Evolutionary conservation across 768 basidiomycete species (phyloP).

Genomic region (Lentinus tigrinus): DNA sequence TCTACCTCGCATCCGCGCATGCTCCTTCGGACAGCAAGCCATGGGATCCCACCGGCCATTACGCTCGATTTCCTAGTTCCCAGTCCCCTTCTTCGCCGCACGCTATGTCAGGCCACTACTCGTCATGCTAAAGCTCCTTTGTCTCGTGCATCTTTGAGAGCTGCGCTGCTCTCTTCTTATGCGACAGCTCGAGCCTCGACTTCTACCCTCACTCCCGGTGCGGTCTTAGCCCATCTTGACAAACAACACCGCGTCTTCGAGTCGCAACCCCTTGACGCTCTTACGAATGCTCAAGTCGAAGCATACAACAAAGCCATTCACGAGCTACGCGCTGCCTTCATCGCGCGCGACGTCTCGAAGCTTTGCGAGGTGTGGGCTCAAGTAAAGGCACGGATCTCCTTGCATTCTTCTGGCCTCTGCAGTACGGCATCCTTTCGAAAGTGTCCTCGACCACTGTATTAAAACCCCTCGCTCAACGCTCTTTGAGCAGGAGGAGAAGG

Average conservation of each 20-base stretch:
- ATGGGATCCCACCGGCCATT: slow-evolving; percentile 18
- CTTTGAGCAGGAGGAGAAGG: slow-evolving; percentile 27
- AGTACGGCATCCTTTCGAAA: slow-evolving; percentile 40
- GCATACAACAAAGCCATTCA: slow-evolving; percentile 37
- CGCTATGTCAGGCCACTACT: background rate
- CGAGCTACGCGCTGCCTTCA: slow-evolving; percentile 39
- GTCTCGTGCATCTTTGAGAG: too few species aligned
- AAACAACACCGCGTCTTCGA: slow-evolving; percentile 9
- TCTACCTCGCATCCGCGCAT: slow-evolving; percentile 17
- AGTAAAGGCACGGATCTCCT: slow-evolving; percentile 44
- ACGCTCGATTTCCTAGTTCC: slow-evolving; percentile 47
- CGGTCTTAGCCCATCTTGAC: slow-evolving; percentile 4
- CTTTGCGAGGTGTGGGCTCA: slow-evolving; percentile 39
- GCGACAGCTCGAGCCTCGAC: background rate
- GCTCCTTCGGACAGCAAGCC: slow-evolving; percentile 21
- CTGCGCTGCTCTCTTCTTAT: background rate
- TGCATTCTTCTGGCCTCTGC: slow-evolving; percentile 41
- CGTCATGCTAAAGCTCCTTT: too few species aligned
- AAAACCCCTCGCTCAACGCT: background rate
- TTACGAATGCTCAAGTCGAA: slow-evolving; percentile 25
- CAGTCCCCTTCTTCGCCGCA: slow-evolving; percentile 27
- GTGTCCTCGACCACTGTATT: slow-evolving; percentile 28
- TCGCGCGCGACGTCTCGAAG: slow-evolving; percentile 32
- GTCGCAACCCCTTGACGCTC: background rate
- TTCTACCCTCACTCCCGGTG: slow-evolving; percentile 10